Evolutionary conservation across 2,329 filamentous ascomycete genomes (phyloP), one percentile per base, ranked within the genome.

Genomic region (Neonectria faginata): DNA sequence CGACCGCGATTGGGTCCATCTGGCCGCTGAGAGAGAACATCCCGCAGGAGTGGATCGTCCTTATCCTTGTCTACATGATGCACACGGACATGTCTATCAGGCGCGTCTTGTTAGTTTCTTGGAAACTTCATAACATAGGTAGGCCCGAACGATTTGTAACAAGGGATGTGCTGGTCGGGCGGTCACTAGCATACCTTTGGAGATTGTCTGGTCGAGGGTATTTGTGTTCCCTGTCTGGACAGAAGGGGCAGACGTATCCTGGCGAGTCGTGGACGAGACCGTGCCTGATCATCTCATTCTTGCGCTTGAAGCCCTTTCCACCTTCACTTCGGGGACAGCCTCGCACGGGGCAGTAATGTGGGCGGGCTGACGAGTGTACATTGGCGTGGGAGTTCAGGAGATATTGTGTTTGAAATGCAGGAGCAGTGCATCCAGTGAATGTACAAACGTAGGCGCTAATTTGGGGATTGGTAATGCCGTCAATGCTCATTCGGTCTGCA

Each of bases 151-250:
- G 27, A 27, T 36, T 42, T 20, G 22, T 5, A 18, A n/a, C 29
- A 45, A 20, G 14, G 47, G 55, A 77, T 41, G 20, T 10, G 65
- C 67, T 51, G 33, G 16, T 29, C 10, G 11, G 47, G 16, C 9
- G 2, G 48, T 29, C 33, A 16, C 9, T 12, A 33, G 29, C 86
- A 69, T 84, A 97, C 93, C 95, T 89, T 82, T 97, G 95, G 60
- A 99, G 82, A 83, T 98, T 98, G 78, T 99, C 96, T 36, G 96
- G 96, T 71, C 96, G 86, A 5, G 96, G 96, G 77, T 98, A 98
- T 76, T 92, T 94, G 78, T 97, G 95, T 77, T 97, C 94, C 70
- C 94, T 87, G 74, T 97, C 94, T 1, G 93, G 92, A 78, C 96
- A 99, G 76, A 97, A 98, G 0, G 96, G 96, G 78, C 96, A 99